Base-by-base conservation (phyloP, 2,329 filamentous ascomycete species). In the Cercospora berteroae region DNA sequence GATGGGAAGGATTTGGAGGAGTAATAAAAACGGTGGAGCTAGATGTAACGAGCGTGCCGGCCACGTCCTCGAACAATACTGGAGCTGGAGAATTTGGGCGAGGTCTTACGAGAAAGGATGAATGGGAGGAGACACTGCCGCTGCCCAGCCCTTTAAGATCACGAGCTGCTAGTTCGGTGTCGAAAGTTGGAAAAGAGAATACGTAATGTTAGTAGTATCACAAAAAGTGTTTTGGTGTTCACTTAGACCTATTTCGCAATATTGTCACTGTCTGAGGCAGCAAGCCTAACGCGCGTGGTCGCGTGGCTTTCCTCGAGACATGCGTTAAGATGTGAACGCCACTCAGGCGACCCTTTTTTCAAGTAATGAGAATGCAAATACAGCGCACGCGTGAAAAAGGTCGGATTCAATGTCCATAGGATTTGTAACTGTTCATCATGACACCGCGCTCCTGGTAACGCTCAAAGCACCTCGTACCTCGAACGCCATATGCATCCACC, bases 1-100 rank as follows among this genome's bases (percentile, higher is more conserved):
- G 63, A 20, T 66, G 66, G 64, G 68, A 68, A 50, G 66, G 66
- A 16, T 62, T 68, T 20, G 66, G 63, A n/a, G 68, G 66, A 1
- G 69, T 70, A 18, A 58, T 70, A 5, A 67, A 67, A 56, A 70
- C 67, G 2, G 39, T 69, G 0, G 67, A 70, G 23, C 25, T 70
- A n/a, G 69, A 69, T 42, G 67, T 70, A 16, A 65, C 57, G 25
- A 57, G 58, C 12, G 48, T 60, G n/a, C 61, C 61, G 29, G 33
- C 52, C 18, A 64, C 57, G 4, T 52, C 66, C 2, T 59, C 66
- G 13, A 66, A 27, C 42, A 44, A 20, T 23, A 44, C 55, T 16
- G 62, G 65, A 1, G 20, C 42, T 12, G 65, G 63, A 29, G 67
- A 69, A 16, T 69, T 69, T 36, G 67, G 65, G 2, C 25, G 67